Evolutionary conservation across 371 early-diverging fungal species (phyloP).

Genomic region (Umbelopsis sp.): DNA sequence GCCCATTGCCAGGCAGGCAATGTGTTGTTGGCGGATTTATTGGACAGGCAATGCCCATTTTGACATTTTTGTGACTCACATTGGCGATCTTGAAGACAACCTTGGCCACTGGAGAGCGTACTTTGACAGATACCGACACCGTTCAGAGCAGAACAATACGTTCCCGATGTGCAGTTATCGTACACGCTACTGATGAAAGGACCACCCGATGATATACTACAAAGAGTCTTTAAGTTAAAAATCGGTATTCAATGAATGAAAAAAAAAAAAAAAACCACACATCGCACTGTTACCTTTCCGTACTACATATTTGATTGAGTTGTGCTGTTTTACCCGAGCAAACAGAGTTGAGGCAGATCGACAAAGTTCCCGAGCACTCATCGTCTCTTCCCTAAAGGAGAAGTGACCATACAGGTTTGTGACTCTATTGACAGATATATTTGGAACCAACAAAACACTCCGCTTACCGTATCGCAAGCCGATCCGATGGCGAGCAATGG

Average conservation of each 20-base stretch:
- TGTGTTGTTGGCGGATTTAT: not conserved
- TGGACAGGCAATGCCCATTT: not conserved
- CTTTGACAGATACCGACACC: not conserved
- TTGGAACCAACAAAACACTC: not conserved
- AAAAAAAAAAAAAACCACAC: too few relatives aligned
- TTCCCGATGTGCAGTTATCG: not conserved
- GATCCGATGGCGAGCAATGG: not conserved
- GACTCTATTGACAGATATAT: too few relatives aligned
- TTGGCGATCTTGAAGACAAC: not conserved
- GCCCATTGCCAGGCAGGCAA: conserved; percentile 4
- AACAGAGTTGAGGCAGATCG: not conserved
- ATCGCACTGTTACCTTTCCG: not conserved
- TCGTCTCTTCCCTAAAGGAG: conserved; percentile 5
- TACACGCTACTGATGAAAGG: not conserved
- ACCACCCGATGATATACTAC: not conserved
- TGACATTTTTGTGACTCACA: conserved; percentile 7
- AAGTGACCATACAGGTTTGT: too few relatives aligned
- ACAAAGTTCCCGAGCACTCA: not conserved
- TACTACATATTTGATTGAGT: not conserved
- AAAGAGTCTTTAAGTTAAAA: too few relatives aligned
- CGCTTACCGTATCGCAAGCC: not conserved
- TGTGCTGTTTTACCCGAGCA: not conserved
- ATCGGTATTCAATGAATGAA: too few relatives aligned
- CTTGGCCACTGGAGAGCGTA: not conserved
- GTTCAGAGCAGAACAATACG: conserved; percentile 8